A percentile compares a stretch with the other conserved stretches of the same genome.
Evolutionary conservation across 345 rosid genomes (phyloP).

Genomic region (Geranium brycei): DNA sequence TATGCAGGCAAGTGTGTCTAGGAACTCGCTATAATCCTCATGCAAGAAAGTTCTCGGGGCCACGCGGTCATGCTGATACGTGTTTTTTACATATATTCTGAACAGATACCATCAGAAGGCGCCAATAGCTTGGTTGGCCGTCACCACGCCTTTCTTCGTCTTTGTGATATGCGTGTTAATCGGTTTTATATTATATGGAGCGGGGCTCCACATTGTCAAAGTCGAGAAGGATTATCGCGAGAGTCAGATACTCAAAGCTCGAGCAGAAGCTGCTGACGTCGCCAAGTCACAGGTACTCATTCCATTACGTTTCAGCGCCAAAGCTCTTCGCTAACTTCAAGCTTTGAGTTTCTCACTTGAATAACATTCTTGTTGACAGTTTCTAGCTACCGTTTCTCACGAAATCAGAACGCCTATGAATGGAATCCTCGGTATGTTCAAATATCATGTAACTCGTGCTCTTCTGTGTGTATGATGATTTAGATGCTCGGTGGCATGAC

Average conservation of each 20-base stretch:
- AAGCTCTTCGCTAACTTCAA: background rate
- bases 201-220: constrained; percentile 68
- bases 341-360: constrained; percentile 1
- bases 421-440: constrained; percentile 73
- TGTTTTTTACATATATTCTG: constrained; percentile 7
- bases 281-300: constrained; percentile 75
- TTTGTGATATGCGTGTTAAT: constrained; percentile 65
- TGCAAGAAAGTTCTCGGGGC: too few species aligned
- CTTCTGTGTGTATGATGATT: background rate
- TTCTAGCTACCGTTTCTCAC: constrained; percentile 96
- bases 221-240: constrained; percentile 79
- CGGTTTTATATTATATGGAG: constrained; percentile 71
- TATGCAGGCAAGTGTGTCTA: constrained; percentile 52
- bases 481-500: background rate
- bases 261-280: constrained; percentile 96
- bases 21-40: too few species aligned
- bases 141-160: constrained; percentile 56
- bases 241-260: constrained; percentile 71
- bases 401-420: constrained; percentile 99
- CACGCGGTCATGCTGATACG: constrained; percentile 2
- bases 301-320: too few species aligned
- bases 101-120: constrained; percentile 84
- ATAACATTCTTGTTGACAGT: constrained; percentile 32
- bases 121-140: constrained; percentile 51
- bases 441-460: constrained; percentile 1